Percentiles rank a stretch among this genome's conserved stretches.
Conservation (phyloP, 2,329 filamentous ascomycete species). For the Venturiaceae sp. region DNA sequence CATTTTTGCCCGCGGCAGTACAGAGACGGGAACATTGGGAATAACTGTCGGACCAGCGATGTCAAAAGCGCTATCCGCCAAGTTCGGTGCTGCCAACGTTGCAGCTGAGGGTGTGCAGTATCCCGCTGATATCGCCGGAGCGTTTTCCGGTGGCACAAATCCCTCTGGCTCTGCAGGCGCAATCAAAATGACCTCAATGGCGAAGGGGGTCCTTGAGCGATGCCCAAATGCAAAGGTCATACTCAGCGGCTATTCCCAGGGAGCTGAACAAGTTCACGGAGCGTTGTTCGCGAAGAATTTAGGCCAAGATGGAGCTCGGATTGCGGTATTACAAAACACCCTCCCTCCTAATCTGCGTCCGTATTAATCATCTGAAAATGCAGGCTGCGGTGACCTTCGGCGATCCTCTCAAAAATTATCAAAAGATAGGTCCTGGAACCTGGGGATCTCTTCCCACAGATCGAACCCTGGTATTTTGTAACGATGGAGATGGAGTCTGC, state of each 20-base stretch:
- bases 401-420: background rate
- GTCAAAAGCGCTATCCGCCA: background rate
- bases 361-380: background rate
- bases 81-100: background rate
- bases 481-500: background rate
- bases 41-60: background rate
- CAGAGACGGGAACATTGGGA: slow-evolving; percentile 1
- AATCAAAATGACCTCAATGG: background rate
- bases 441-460: background rate
- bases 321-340: too few relatives aligned
- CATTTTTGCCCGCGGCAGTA: too few relatives aligned
- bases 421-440: too few relatives aligned
- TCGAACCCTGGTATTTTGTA: background rate
- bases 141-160: background rate
- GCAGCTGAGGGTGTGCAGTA: slow-evolving; percentile 1
- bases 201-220: background rate
- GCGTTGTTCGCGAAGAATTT: background rate
- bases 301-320: background rate
- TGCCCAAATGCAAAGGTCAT: background rate
- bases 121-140: background rate
- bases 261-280: background rate
- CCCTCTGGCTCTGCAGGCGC: background rate
- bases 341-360: background rate
- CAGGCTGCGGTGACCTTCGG: slow-evolving; percentile 1
- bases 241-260: background rate